A percentile compares a stretch with the other conserved stretches of the same genome.
These are phyloP conservation scores for Podila verticillata DNA, from an alignment of 192 early-diverging fungal genomes.

Conservation along the genomic window DNA sequence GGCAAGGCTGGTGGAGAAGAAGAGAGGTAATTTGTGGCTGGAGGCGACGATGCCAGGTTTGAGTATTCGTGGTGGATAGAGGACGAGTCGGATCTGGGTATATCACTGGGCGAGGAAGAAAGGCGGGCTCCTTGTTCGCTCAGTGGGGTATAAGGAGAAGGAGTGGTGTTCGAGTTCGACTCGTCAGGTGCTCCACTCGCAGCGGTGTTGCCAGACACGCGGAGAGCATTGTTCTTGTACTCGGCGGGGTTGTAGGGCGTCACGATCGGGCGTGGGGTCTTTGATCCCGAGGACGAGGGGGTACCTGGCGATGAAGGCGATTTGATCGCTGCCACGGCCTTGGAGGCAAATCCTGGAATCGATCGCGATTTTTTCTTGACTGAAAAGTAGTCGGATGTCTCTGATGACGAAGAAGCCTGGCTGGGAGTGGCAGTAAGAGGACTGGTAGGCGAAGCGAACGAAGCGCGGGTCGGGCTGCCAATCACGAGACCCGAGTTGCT, in stretches of 20 bases:
- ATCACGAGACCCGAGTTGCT: not conserved
- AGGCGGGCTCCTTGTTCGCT: not conserved
- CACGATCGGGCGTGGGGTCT: constrained; percentile 24
- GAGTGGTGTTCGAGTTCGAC: not conserved
- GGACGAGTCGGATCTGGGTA: constrained; percentile 4
- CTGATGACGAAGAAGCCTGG: not conserved
- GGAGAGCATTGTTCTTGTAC: constrained; percentile 37
- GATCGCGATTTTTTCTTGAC: constrained; percentile 30
- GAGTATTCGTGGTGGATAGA: constrained; percentile 3
- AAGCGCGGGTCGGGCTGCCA: constrained; percentile 9
- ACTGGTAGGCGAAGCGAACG: constrained; percentile 1
- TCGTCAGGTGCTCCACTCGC: constrained; percentile 4
- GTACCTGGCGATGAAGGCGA: constrained; percentile 16
- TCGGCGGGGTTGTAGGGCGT: constrained; percentile 47
- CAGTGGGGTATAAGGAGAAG: constrained; percentile 7
- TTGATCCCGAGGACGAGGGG: not conserved
- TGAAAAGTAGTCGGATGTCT: constrained; percentile 29
- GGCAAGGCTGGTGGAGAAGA: not conserved
- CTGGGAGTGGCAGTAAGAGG: constrained; percentile 15
- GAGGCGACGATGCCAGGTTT: not conserved
- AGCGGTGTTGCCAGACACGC: constrained; percentile 2
- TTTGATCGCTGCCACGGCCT: constrained; percentile 43
- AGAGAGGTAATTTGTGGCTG: constrained; percentile 11
- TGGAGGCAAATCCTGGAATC: constrained; percentile 40
- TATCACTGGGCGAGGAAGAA: constrained; percentile 3